phyloP scores from a whole-genome alignment of 129 eudicot species.

The Glebionis coronaria region DNA sequence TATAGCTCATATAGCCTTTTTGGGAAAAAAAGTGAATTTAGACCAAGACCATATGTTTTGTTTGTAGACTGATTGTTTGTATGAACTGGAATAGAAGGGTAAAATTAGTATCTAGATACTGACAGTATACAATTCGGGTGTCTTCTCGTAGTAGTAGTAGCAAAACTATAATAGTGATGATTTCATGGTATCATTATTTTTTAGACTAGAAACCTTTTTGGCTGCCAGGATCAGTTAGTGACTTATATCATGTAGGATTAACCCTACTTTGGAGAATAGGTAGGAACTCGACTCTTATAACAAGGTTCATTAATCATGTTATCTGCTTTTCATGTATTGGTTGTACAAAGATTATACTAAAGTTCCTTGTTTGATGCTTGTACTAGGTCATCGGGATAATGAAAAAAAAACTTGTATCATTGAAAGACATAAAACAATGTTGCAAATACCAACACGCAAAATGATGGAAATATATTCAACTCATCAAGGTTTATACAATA shows the following conservation, averaged over 20 bases:
- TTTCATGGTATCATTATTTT: conserved; percentile 13
- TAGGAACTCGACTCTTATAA: conserved; percentile 44
- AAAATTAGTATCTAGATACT: too few relatives aligned
- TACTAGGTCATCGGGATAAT: conserved; percentile 50
- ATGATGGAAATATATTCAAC: conserved; percentile 27
- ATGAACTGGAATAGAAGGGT: too few relatives aligned
- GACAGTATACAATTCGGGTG: too few relatives aligned
- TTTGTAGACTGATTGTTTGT: too few relatives aligned
- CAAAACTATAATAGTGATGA: background rate
- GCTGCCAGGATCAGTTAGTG: conserved; percentile 12
- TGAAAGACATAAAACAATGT: conserved; percentile 30
- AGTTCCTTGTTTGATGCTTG: background rate
- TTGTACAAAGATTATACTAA: background rate
- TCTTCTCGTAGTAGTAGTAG: conserved; percentile 6
- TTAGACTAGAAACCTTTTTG: conserved; percentile 6
- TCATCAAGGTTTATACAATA: conserved; percentile 66
- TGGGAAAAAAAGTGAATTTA: too few relatives aligned
- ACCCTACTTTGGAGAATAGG: conserved; percentile 32
- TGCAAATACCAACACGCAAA: conserved; percentile 3
- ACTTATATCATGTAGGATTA: conserved; percentile 42
- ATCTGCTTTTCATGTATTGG: conserved; percentile 8
- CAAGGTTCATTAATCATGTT: conserved; percentile 41
- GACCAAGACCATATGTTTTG: too few relatives aligned
- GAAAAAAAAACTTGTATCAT: conserved; percentile 26
- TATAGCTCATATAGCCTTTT: too few relatives aligned